phyloP scores from a whole-genome alignment of 345 rosid genomes.

The Psidium friedrichsthalianum region DNA sequence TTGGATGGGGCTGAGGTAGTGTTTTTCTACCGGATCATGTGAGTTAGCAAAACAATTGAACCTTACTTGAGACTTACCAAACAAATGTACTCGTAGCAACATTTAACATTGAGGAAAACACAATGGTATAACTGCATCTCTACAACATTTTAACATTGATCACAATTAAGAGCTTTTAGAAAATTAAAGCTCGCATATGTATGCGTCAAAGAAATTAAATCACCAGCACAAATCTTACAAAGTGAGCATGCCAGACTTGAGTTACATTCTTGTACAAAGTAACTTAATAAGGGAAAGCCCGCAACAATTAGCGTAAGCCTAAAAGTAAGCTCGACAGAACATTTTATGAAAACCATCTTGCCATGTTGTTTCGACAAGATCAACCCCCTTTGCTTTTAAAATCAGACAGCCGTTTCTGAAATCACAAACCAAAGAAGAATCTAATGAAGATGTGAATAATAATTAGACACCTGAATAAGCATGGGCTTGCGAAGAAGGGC shows the following conservation, averaged over 20 bases:
- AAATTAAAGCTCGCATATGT: not conserved
- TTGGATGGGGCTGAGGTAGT: too few relatives aligned
- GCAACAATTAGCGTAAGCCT: not conserved
- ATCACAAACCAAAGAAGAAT: not conserved
- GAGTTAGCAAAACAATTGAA: too few relatives aligned
- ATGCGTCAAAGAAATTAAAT: not conserved
- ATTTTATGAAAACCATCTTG: slow-evolving; percentile 37
- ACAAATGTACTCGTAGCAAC: too few relatives aligned
- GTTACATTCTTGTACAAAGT: not conserved
- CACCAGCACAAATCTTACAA: not conserved
- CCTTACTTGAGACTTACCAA: too few relatives aligned
- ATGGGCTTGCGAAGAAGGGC: not conserved
- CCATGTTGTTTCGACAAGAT: slow-evolving; percentile 16
- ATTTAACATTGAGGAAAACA: too few relatives aligned
- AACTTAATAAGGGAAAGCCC: not conserved
- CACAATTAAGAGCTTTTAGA: not conserved
- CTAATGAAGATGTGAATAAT: not conserved
- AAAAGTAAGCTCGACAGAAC: slow-evolving; percentile 26
- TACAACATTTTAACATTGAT: not conserved
- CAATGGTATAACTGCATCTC: too few relatives aligned
- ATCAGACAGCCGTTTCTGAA: not conserved
- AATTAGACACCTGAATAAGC: not conserved
- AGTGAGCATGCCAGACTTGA: not conserved
- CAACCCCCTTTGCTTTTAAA: slow-evolving; percentile 34
- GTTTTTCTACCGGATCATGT: too few relatives aligned